Percentiles rank a stretch among this genome's conserved stretches.
Conservation (phyloP, 1,139 yeast genomes). For the Suhomyces ambrosiae region DNA sequence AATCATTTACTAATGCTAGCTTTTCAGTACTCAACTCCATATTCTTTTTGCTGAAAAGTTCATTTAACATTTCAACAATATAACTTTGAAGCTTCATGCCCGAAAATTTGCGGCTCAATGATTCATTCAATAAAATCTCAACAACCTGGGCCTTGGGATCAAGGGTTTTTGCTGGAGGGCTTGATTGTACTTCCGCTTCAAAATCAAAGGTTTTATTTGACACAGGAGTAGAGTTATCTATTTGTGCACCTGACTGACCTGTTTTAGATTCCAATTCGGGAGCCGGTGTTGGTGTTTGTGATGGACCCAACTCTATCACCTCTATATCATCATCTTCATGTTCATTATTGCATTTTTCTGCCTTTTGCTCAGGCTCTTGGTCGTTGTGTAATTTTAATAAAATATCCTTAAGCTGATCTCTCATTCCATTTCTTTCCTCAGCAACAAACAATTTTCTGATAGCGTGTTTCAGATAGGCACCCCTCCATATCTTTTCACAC, state of each 20-base stretch:
- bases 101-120: conserved; percentile 8
- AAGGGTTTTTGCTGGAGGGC: conserved; percentile 7
- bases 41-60: conserved; percentile 13
- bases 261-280: conserved; percentile 2
- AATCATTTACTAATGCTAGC: conserved; percentile 4
- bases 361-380: conserved; percentile 7
- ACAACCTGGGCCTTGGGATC: conserved; percentile 14
- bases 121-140: conserved; percentile 6
- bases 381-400: conserved; percentile 30
- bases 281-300: conserved; percentile 8
- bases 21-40: conserved; percentile 8
- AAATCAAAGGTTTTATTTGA: background rate
- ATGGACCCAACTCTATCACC: conserved; percentile 14
- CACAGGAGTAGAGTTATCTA: background rate
- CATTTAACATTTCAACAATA: conserved; percentile 11
- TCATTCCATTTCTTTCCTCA: conserved; percentile 36
- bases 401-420: conserved; percentile 32
- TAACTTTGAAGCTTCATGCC: conserved; percentile 5
- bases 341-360: background rate
- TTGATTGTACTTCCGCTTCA: background rate
- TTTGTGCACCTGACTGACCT: background rate
- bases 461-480: conserved; percentile 18
- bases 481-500: conserved; percentile 57
- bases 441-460: conserved; percentile 25
- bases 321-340: conserved; percentile 17